Percentiles rank a stretch among this genome's conserved stretches.
Evolutionary conservation across 1,284 basidiomycete genomes (phyloP).

Genomic region (Papiliotrema flavescens): DNA sequence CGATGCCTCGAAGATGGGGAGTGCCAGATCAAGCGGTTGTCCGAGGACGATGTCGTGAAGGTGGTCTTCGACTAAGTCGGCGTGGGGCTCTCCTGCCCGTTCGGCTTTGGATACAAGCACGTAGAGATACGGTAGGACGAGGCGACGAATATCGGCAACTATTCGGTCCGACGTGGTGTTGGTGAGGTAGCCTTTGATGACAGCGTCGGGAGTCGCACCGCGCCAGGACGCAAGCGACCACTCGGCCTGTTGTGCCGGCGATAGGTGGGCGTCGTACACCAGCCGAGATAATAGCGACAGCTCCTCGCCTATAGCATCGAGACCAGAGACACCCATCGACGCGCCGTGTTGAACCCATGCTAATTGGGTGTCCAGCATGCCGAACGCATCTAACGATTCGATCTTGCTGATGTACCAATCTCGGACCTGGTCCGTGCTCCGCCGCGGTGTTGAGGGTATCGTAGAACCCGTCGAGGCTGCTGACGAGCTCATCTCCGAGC

Average conservation of each 20-base stretch:
- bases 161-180: slow-evolving; percentile 64
- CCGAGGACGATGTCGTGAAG: slow-evolving; percentile 73
- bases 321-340: slow-evolving; percentile 67
- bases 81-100: slow-evolving; percentile 66
- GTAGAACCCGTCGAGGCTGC: neutral
- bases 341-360: slow-evolving; percentile 78
- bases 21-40: slow-evolving; percentile 63
- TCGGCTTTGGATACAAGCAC: slow-evolving; percentile 82
- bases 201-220: slow-evolving; percentile 59
- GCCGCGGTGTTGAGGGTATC: neutral
- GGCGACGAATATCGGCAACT: slow-evolving; percentile 64
- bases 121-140: slow-evolving; percentile 85
- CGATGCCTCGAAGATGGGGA: slow-evolving; percentile 77
- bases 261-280: slow-evolving; percentile 66
- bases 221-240: slow-evolving; percentile 75
- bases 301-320: slow-evolving; percentile 85
- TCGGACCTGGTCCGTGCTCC: slow-evolving; percentile 53
- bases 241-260: slow-evolving; percentile 41
- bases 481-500: neutral
- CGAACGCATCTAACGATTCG: slow-evolving; percentile 62
- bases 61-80: slow-evolving; percentile 54
- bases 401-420: slow-evolving; percentile 71
- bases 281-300: slow-evolving; percentile 76
- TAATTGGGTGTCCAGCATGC: slow-evolving; percentile 74
- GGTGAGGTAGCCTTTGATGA: slow-evolving; percentile 70